Evolutionary conservation across 2,329 filamentous ascomycete species (phyloP), one percentile per base, ranked within the genome.

Genomic region (Colletotrichum filicis): DNA sequence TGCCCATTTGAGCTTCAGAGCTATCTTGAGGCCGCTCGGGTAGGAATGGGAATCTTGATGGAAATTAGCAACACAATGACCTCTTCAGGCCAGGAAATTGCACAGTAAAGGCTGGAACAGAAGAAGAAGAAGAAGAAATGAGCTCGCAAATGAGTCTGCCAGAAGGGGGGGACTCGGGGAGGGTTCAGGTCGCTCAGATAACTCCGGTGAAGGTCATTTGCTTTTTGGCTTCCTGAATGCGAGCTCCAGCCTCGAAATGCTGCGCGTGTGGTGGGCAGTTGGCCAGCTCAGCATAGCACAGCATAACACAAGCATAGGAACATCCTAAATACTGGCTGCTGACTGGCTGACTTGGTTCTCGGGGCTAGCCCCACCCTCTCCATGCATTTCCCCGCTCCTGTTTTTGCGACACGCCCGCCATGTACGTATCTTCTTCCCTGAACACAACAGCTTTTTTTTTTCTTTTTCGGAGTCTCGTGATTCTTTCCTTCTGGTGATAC

Each of bases 301-400:
- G 64, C 52, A 71, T 32, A 68, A 46, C 58, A 71, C 66, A 60
- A 24, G 19, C 24, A 7, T 26, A 53, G 22, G 46, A 66, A 35
- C 68, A 57, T 26, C 19, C 49, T 32, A 56, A 56, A 70, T 22
- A 28, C 55, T 61, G 59, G 53, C 58, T 16, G 37, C 58, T 63
- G 53, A 64, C 53, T 64, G 58, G 53, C 59, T 52, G 32, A 24
- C 22, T 26, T n/a, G 60, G 32, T 30, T 63, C 14, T 55, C 9
- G 37, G 28, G 59, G 35, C 37, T 42, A 67, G 26, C n/a, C n/a
- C 52, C 71, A 73, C 71, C 60, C 64, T 62, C 57, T 37, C 55
- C 61, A 66, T 67, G 32, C 56, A 32, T 68, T 71, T 67, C 71
- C 71, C 71, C 71, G 67, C 71, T 74, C 57, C 55, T 69, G 55